Base-by-base conservation (phyloP, 352 stramenopile species). In the Blastocystis sp. region DNA sequence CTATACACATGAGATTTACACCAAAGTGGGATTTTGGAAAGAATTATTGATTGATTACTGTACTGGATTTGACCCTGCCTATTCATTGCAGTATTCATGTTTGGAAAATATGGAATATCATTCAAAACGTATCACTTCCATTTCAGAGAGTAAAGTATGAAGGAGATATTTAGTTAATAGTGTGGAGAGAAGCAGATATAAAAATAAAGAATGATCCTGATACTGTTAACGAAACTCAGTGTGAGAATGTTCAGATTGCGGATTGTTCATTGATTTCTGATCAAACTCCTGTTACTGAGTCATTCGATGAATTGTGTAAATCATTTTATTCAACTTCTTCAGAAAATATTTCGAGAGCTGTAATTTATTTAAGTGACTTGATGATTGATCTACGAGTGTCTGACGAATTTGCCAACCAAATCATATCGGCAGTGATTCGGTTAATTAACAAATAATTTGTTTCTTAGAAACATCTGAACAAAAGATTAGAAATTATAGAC, bases 1-100 rank as follows among this genome's bases (percentile, higher is more conserved):
- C 13, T 54, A 51, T 27, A 66, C 42, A 35, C 73, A 84, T 42
- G 48, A 66, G 6, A 84, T 84, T 33, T 84, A 84, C 56, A 15
- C 27, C 6, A 84, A 64, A n/a, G 73, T 84, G 73, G 73, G 73
- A 4, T 84, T 84, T 30, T 84, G 73, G 73, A 84, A 42, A 44
- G 73, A 84, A 40, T 27, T 84, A 33, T 44, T 84, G 24, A 6
- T 84, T 3, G 73, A 84, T 40, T 84, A 66, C 24, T 81, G 70
- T 35, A 11, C 19, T 33, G 70, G 40, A 54, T 51, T 19, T 30
- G 48, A 35, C 15, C 7, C 70, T 35, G 37, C 70, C 11, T 81
- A 81, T 62, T 56, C 35, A 64, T 48, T 81, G 70, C 37, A 62
- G 22, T 81, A 81, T 37, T 40, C 13, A 15, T 81, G 70, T 64